Conservation (phyloP, 169 alveolate species). For the Plasmodium gonderi region DNA sequence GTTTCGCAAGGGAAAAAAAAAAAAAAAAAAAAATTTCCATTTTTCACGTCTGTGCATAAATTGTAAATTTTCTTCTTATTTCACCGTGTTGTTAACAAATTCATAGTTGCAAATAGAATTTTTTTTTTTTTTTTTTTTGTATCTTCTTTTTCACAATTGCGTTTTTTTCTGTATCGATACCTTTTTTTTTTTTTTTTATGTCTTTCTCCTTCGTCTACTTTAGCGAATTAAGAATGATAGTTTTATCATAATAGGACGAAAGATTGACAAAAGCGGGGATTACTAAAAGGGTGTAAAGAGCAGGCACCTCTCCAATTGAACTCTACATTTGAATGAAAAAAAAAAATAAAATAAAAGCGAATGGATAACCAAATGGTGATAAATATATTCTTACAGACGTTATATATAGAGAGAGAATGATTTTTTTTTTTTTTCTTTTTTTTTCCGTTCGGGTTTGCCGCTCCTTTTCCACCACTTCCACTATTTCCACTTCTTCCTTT, state of each 20-base stretch:
- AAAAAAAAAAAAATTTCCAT: too few species aligned
- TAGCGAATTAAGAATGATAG: slow-evolving; percentile 16
- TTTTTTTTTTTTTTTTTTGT: neutral
- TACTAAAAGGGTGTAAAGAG: too few species aligned
- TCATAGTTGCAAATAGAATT: neutral
- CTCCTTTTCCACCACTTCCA: too few species aligned
- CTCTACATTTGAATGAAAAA: neutral
- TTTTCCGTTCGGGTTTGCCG: too few species aligned
- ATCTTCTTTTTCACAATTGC: neutral
- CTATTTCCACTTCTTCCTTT: too few species aligned
- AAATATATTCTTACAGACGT: too few species aligned
- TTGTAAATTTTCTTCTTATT: neutral
- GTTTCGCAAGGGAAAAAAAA: too few species aligned
- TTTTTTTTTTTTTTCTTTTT: too few species aligned
- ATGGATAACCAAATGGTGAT: too few species aligned
- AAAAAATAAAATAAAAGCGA: too few species aligned
- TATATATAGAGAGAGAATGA: too few species aligned
- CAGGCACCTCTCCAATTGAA: too few species aligned
- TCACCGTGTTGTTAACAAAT: neutral
- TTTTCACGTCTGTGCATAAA: neutral
- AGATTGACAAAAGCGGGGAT: slow-evolving; percentile 17
- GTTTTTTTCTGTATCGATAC: neutral
- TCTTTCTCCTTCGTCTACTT: neutral
- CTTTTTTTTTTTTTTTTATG: neutral
- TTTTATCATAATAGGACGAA: slow-evolving; percentile 30